A percentile compares a stretch with the other conserved stretches of the same genome.
These are phyloP conservation scores for Chaetomiaceae sp. DNA, from an alignment of 2,329 filamentous ascomycete genomes.

Conservation along the genomic window DNA sequence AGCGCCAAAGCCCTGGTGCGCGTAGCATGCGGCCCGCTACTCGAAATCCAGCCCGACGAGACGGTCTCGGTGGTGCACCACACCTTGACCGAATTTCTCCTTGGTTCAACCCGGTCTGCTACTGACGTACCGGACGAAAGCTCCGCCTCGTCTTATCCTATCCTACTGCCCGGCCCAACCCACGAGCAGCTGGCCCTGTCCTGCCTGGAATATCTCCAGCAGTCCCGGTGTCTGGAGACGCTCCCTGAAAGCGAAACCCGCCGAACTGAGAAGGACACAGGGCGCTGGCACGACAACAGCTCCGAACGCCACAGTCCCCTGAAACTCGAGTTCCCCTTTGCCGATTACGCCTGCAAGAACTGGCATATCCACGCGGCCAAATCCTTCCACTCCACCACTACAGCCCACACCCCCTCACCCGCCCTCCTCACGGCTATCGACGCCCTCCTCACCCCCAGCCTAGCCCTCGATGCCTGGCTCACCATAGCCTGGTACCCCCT, in stretches of 20 bases:
- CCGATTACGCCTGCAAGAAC: constrained; percentile 29
- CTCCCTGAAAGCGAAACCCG: background rate
- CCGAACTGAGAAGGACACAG: background rate
- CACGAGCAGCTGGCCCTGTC: constrained; percentile 23
- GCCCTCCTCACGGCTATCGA: too few relatives aligned
- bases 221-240: constrained; percentile 18
- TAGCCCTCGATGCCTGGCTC: constrained; percentile 11
- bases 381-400: too few relatives aligned
- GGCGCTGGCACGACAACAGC: too few relatives aligned
- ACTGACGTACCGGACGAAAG: background rate
- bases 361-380: constrained; percentile 29
- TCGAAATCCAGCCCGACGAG: constrained; percentile 42
- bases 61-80: constrained; percentile 43
- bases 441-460: too few relatives aligned
- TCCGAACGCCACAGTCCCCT: background rate
- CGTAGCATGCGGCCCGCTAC: constrained; percentile 37
- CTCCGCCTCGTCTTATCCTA: constrained; percentile 13
- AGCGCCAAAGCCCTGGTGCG: constrained; percentile 36
- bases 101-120: constrained; percentile 17
- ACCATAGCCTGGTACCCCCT: background rate
- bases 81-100: constrained; percentile 45
- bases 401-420: too few relatives aligned
- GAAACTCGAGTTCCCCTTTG: constrained; percentile 26
- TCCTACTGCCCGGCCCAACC: constrained; percentile 20
- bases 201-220: constrained; percentile 23